Conservation (phyloP, 192 early-diverging fungal species). For the Mycoemilia scoparia region DNA sequence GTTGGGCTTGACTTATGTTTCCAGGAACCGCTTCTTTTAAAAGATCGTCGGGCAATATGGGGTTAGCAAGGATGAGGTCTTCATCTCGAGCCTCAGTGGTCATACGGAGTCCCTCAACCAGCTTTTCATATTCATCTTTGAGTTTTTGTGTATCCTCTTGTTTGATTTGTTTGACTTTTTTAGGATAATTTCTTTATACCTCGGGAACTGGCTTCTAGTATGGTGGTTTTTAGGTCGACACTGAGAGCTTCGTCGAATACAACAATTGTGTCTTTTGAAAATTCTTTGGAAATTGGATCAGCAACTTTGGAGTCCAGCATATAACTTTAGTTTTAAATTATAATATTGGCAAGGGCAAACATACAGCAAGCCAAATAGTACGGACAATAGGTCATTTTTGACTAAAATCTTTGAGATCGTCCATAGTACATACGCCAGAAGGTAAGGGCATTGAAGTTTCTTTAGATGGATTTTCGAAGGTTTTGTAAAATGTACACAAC, state of each 20-base stretch:
- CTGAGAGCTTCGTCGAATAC: constrained; percentile 98
- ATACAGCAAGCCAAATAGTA: constrained; percentile 82
- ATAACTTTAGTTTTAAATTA: constrained; percentile 98
- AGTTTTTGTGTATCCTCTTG: constrained; percentile 71
- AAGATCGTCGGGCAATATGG: constrained; percentile 84
- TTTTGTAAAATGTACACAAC: constrained; percentile 67
- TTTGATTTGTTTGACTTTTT: constrained; percentile 69
- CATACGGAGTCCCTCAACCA: constrained; percentile 77
- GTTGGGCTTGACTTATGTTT: constrained; percentile 92
- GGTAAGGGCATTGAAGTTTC: constrained; percentile 42
- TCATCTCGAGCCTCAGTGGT: constrained; percentile 57
- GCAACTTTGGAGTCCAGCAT: constrained; percentile 99
- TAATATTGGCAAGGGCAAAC: constrained; percentile 78
- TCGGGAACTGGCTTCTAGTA: constrained; percentile 73
- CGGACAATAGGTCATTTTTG: constrained; percentile 65
- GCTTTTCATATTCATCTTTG: constrained; percentile 69
- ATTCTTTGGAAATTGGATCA: constrained; percentile 85
- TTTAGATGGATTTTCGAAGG: constrained; percentile 47
- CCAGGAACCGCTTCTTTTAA: constrained; percentile 88
- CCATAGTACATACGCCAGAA: constrained; percentile 87
- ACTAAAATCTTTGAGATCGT: constrained; percentile 75
- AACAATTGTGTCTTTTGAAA: constrained; percentile 89
- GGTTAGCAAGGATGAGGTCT: constrained; percentile 81
- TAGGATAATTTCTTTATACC: constrained; percentile 49
- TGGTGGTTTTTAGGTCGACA: constrained; percentile 80